Evolutionary conservation across 257 asterid species (phyloP), one percentile per base, ranked within the genome.

Genomic region (Fraxinus pennsylvanica): DNA sequence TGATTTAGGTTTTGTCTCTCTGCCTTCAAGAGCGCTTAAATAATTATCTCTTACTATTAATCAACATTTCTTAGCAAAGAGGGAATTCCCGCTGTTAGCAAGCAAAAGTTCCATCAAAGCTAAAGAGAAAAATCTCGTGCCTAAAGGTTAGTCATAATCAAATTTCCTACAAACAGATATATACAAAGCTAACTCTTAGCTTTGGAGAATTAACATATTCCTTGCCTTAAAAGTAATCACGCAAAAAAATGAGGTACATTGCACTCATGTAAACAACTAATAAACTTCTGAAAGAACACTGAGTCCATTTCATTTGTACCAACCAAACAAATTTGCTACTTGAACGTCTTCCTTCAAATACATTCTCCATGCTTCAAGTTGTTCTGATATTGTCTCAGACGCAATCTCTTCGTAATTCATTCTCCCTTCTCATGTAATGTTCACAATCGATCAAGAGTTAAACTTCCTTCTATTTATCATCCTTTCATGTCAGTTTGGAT

Each of bases 161-260:
- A 5, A 50, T 68, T 69, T 63, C 71, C 52, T 36, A 71, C 74
- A 30, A 50, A 76, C 69, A 27, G 36, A 63, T 9, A 10, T 63
- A 63, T 2, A 32, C 77, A 74, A 21, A 38, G 73, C 68, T 41
- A n/a, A 47, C 4, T 33, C 47, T 68, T 43, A 30, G n/a, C 52
- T 33, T 6, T 43, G 68, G 74, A 77, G 35, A 68, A 14, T 17
- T 73, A 66, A 38, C 47, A 19, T 76, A 57, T 30, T 27, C 33
- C 76, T 67, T 72, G 30, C 67, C 76, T 77, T 32, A 27, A 59
- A 32, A 76, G 73, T 70, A 81, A 66, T 22, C n/a, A 17, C 21
- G 69, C 65, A 43, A 78, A 17, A 73, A 76, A 71, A n/a, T 27
- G 43, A 9, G 52, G 50, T 43, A 17, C 9, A 45, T 30, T 22